Conservation (phyloP, 2,329 filamentous ascomycete genomes). For the Botrytis cinerea region DNA sequence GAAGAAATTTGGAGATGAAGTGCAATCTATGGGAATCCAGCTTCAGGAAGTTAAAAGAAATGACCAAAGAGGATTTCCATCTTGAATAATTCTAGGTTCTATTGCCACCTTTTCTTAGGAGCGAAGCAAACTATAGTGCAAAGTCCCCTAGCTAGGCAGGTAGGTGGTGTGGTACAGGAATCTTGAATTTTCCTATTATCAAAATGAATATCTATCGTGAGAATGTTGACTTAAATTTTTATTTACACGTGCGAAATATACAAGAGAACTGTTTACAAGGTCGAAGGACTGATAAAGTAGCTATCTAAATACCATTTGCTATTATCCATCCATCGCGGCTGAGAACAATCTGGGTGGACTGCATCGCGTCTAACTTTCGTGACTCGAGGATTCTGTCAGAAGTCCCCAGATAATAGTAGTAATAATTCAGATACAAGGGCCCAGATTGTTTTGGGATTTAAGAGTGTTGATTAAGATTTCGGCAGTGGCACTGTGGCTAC, state of each 20-base stretch:
- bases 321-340: background rate
- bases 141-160: too few species aligned
- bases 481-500: too few species aligned
- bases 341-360: background rate
- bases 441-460: background rate
- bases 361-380: background rate
- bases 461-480: background rate
- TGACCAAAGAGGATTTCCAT: too few species aligned
- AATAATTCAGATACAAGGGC: too few species aligned
- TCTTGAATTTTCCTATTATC: background rate
- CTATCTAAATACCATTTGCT: background rate
- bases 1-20: background rate
- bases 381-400: background rate
- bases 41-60: too few species aligned
- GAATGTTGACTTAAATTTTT: background rate
- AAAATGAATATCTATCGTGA: background rate
- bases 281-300: background rate
- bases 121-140: background rate
- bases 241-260: background rate
- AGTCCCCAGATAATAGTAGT: too few species aligned
- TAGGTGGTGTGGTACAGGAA: too few species aligned
- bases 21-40: background rate
- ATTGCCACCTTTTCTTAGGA: background rate
- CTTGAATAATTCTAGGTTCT: background rate
- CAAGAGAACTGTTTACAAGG: background rate